Conservation (phyloP, 495 filamentous ascomycete species). For the Xylaria sp. region DNA sequence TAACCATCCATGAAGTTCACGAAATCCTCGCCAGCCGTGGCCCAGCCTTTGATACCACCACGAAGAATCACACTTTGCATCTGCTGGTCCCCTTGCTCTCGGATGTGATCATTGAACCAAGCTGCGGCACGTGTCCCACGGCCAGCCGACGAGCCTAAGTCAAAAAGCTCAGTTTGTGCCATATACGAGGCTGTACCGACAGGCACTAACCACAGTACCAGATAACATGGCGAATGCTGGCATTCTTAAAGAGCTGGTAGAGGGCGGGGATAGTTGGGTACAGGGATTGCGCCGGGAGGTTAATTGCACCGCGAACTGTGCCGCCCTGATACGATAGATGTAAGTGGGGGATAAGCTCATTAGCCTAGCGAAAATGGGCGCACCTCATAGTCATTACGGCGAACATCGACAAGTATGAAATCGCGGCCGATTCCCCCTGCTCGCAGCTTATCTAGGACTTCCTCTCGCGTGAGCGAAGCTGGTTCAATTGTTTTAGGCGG, state of each 20-base stretch:
- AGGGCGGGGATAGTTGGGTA: slow-evolving; percentile 64
- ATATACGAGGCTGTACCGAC: neutral
- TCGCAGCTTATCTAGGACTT: slow-evolving; percentile 39
- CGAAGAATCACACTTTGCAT: slow-evolving; percentile 64
- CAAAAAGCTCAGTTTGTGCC: slow-evolving; percentile 14
- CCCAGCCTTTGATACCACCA: slow-evolving; percentile 74
- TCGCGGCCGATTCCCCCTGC: slow-evolving; percentile 47
- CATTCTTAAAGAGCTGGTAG: slow-evolving; percentile 60
- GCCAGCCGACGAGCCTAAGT: slow-evolving; percentile 66
- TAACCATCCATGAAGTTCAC: slow-evolving; percentile 65
- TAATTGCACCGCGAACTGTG: slow-evolving; percentile 71
- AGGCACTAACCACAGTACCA: slow-evolving; percentile 70
- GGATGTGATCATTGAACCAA: slow-evolving; percentile 72
- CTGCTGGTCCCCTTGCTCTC: slow-evolving; percentile 47
- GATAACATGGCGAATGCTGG: slow-evolving; percentile 59
- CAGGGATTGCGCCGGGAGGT: slow-evolving; percentile 73
- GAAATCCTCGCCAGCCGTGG: slow-evolving; percentile 60
- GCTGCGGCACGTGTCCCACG: slow-evolving; percentile 66
- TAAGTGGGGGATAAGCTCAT: slow-evolving; percentile 5
- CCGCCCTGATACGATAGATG: slow-evolving; percentile 60
- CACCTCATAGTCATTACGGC: slow-evolving; percentile 69
- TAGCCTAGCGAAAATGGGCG: slow-evolving; percentile 13
- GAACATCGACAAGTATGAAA: slow-evolving; percentile 69
- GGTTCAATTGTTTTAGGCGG: slow-evolving; percentile 23
- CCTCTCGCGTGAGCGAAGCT: slow-evolving; percentile 38